Evolutionary conservation across 2,329 filamentous ascomycete species (phyloP).

Genomic region (Periconia macrospinosa): DNA sequence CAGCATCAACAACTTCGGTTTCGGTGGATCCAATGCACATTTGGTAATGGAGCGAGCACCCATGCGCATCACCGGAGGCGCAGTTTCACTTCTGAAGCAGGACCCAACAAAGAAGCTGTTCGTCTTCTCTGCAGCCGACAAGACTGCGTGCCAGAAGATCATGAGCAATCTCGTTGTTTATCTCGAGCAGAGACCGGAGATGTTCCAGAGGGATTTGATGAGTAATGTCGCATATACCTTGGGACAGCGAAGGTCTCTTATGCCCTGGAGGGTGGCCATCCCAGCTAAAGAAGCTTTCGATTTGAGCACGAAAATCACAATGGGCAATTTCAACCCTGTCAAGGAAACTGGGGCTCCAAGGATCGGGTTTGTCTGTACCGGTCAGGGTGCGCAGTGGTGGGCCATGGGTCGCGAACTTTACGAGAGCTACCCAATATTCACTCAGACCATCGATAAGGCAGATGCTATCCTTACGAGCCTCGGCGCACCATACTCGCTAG

Average conservation of each 20-base stretch:
- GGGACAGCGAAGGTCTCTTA: constrained; percentile 23
- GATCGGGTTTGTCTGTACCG: constrained; percentile 33
- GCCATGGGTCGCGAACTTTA: constrained; percentile 27
- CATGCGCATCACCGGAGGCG: too few species aligned
- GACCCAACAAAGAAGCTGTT: constrained; percentile 21
- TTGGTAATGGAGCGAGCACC: constrained; percentile 25
- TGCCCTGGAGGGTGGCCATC: constrained; percentile 24
- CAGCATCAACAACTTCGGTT: constrained; percentile 53
- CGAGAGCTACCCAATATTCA: constrained; percentile 12
- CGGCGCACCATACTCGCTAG: constrained; percentile 13
- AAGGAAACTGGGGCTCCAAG: constrained; percentile 20
- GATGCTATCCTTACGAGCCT: constrained; percentile 9
- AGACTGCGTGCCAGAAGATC: constrained; percentile 12
- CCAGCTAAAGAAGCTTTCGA: constrained; percentile 12
- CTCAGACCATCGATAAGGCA: constrained; percentile 9
- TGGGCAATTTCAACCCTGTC: constrained; percentile 17
- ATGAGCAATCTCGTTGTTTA: constrained; percentile 28
- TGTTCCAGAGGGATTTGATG: constrained; percentile 27
- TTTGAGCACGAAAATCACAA: constrained; percentile 19
- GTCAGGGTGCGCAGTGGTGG: constrained; percentile 39
- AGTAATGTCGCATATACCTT: constrained; percentile 30
- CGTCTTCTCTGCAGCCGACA: constrained; percentile 24
- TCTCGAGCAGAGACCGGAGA: constrained; percentile 27
- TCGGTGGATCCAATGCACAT: constrained; percentile 45
- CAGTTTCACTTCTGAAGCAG: too few species aligned